These are phyloP conservation scores for Polytolypa hystricis DNA, from an alignment of 2,329 filamentous ascomycete genomes.

Conservation along the genomic window DNA sequence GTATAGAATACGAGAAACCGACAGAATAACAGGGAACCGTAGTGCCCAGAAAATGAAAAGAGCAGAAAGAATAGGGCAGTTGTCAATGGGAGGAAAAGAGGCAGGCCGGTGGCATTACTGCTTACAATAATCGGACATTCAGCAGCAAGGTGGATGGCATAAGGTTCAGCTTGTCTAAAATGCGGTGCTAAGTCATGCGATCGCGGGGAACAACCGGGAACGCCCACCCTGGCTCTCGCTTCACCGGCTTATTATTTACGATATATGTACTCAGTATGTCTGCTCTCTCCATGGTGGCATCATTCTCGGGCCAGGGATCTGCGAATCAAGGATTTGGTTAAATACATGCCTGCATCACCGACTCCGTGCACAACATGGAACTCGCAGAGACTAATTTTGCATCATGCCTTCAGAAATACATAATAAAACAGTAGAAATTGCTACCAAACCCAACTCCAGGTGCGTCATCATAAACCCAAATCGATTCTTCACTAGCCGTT, in stretches of 20 bases:
- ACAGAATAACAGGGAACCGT: conserved; percentile 4
- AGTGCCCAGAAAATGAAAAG: not conserved
- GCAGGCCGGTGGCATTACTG: conserved; percentile 2
- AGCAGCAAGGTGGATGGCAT: not conserved
- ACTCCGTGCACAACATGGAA: too few relatives aligned
- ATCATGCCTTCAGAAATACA: too few relatives aligned
- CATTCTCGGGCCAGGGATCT: too few relatives aligned
- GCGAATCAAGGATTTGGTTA: too few relatives aligned
- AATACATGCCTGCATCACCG: too few relatives aligned
- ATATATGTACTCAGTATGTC: too few relatives aligned
- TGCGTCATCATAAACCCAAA: not conserved
- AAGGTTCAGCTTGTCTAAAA: not conserved
- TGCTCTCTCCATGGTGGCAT: too few relatives aligned
- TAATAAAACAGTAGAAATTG: not conserved
- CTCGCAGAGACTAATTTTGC: too few relatives aligned
- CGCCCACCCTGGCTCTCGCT: too few relatives aligned
- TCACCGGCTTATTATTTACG: too few relatives aligned
- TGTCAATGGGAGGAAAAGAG: not conserved
- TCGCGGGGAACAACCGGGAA: conserved; percentile 21
- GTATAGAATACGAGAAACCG: conserved; percentile 9
- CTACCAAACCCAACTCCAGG: not conserved
- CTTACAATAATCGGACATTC: too few relatives aligned
- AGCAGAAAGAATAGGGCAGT: conserved; percentile 1
- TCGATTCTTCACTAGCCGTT: not conserved
- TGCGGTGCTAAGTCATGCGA: conserved; percentile 22